phyloP scores from a whole-genome alignment of 2,329 filamentous ascomycete species.

The Cryphonectria japonica region DNA sequence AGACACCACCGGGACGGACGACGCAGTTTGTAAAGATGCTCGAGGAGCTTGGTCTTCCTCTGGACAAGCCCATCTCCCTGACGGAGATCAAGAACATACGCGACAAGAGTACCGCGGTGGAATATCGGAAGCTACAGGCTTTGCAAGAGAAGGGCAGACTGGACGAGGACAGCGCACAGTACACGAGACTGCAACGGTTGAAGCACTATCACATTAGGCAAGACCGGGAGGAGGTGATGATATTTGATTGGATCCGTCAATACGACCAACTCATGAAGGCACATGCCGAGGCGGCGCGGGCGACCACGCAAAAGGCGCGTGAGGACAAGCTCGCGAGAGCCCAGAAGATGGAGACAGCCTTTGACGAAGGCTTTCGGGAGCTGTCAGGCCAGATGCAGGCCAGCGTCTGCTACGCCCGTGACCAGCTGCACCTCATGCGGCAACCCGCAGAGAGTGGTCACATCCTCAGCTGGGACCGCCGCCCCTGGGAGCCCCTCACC shows the following conservation, averaged over 20 bases:
- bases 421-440: conserved; percentile 58
- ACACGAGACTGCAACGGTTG: conserved; percentile 27
- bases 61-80: conserved; percentile 29
- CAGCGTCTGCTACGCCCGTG: conserved; percentile 38
- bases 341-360: conserved; percentile 25
- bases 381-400: conserved; percentile 44
- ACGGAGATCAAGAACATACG: conserved; percentile 35
- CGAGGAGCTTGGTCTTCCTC: conserved; percentile 33
- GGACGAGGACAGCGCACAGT: neutral
- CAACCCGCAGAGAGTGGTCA: conserved; percentile 54
- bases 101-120: conserved; percentile 35
- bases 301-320: neutral
- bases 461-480: conserved; percentile 68
- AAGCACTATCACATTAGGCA: conserved; percentile 25
- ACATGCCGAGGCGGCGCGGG: neutral
- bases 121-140: conserved; percentile 47
- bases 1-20: conserved; percentile 51
- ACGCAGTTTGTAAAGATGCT: conserved; percentile 36
- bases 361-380: conserved; percentile 38
- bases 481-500: conserved; percentile 70
- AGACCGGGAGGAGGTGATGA: conserved; percentile 26
- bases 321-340: conserved; percentile 23
- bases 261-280: conserved; percentile 37
- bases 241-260: conserved; percentile 39
- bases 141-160: conserved; percentile 36